phyloP scores from a whole-genome alignment of 805 yeast species.

The Huiozyma naganishii region DNA sequence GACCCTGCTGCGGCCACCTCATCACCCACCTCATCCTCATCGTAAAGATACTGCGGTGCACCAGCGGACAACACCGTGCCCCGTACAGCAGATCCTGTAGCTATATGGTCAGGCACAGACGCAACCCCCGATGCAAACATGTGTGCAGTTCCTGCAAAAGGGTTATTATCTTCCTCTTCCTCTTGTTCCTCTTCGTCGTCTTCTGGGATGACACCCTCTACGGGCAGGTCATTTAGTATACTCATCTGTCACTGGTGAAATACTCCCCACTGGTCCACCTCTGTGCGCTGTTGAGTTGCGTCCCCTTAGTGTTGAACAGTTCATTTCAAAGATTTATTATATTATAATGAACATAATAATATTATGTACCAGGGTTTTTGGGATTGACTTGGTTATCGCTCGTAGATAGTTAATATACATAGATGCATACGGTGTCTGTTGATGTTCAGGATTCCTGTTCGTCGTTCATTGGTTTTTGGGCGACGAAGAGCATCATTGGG shows the following conservation, averaged over 20 bases:
- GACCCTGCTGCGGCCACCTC: not conserved
- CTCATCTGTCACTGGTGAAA: too few relatives aligned
- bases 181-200: conserved; percentile 1
- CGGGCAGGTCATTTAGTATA: too few relatives aligned
- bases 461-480: conserved; percentile 54
- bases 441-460: not conserved
- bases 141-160: conserved; percentile 30
- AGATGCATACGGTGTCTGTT: too few relatives aligned
- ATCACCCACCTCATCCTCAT: not conserved
- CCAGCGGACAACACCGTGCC: not conserved
- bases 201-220: not conserved
- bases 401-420: too few relatives aligned
- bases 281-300: too few relatives aligned
- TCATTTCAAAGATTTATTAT: too few relatives aligned
- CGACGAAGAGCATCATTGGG: conserved; percentile 94
- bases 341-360: too few relatives aligned
- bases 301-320: too few relatives aligned
- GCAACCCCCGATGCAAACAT: conserved; percentile 30
- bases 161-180: conserved; percentile 31
- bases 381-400: too few relatives aligned
- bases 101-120: conserved; percentile 7
- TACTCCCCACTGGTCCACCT: too few relatives aligned
- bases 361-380: too few relatives aligned
- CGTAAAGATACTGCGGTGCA: conserved; percentile 4
- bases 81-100: not conserved